Base-by-base conservation (phyloP, 139 green algal genomes). In the Chlorella sp. region DNA sequence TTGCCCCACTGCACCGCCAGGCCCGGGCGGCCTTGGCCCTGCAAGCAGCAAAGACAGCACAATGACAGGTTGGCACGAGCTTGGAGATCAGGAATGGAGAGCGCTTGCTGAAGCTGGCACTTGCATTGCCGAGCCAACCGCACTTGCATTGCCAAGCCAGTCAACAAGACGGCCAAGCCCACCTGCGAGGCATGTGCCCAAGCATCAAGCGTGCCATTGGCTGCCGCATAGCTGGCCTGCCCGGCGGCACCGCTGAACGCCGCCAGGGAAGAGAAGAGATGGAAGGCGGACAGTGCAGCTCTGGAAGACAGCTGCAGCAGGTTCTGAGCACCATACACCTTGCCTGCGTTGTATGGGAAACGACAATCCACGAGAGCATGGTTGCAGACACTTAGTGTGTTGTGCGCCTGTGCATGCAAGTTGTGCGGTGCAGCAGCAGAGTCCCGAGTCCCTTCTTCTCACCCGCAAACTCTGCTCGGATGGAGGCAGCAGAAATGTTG, bases 241-340 rank as follows among this genome's bases (percentile, higher is more conserved):
- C 90, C 90, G 26, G 70, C 69, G 12, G 70, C 83, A 5, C 89
- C 92, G 26, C 88, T 73, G 55, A 95, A 89, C 0, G 92, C 79
- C 4, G 92, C 86, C n/a, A 92, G 57, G n/a, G 85, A 91, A 4
- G 90, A 94, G 63, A 95, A 95, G 16, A 92, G 64, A 26, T 91
- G 83, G 16, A 89, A 20, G 3, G 55, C 55, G 1, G 30, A 41
- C 63, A 92, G 57, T 4, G 88, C 28, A 6, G 68, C 26, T 21
- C 44, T 4, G 4, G 16, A 16, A 15, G 44, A 56, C 13, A 23
- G 28, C 1, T 4, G 26, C 47, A 89, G 15, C 69, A 91, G 65
- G 30, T 84, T 39, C 21, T 76, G 26, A 0, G 79, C 89, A 6
- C 89, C 89, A 30, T 41, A 34, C 38, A 89, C 87, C 69, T 92